A percentile compares a stretch with the other conserved stretches of the same genome.
These are phyloP conservation scores for Globisporangium rhizosaccharum DNA, from an alignment of 352 stramenopile genomes.

Conservation along the genomic window DNA sequence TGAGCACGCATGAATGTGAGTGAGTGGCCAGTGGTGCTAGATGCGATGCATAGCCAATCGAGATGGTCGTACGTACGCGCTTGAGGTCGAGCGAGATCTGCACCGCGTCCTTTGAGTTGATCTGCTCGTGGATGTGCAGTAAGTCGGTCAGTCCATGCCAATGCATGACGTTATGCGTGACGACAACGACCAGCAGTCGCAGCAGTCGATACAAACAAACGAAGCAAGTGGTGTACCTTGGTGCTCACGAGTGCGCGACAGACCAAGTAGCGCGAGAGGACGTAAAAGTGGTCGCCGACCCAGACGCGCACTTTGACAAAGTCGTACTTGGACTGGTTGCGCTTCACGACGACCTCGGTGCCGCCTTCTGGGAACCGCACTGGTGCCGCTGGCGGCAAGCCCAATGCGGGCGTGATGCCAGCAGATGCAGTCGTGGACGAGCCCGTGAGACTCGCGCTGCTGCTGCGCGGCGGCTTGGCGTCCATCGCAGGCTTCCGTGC, in stretches of 20 bases:
- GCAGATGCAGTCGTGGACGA: too few species aligned
- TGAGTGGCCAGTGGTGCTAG: not conserved
- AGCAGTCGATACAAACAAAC: not conserved
- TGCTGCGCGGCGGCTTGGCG: too few species aligned
- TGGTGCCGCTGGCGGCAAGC: conserved; percentile 6
- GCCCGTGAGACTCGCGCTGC: too few species aligned
- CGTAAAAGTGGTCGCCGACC: conserved; percentile 88
- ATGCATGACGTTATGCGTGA: not conserved
- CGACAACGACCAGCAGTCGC: not conserved
- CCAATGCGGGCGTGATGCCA: not conserved
- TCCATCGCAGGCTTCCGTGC: not conserved
- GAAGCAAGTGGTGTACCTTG: conserved; percentile 34
- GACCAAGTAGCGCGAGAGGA: conserved; percentile 82
- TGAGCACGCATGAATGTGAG: not conserved
- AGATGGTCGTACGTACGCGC: conserved; percentile 32
- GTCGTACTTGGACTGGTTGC: conserved; percentile 89
- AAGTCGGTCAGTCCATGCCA: not conserved
- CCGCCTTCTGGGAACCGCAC: conserved; percentile 12
- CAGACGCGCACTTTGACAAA: conserved; percentile 89
- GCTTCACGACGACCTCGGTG: conserved; percentile 53
- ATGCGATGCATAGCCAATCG: not conserved
- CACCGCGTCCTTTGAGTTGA: conserved; percentile 79
- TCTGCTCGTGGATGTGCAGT: conserved; percentile 26
- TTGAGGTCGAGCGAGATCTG: conserved; percentile 88
- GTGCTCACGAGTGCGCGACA: conserved; percentile 79